Evolutionary conservation across 2,329 filamentous ascomycete genomes (phyloP).

Genomic region (Hypoxylon sp.): DNA sequence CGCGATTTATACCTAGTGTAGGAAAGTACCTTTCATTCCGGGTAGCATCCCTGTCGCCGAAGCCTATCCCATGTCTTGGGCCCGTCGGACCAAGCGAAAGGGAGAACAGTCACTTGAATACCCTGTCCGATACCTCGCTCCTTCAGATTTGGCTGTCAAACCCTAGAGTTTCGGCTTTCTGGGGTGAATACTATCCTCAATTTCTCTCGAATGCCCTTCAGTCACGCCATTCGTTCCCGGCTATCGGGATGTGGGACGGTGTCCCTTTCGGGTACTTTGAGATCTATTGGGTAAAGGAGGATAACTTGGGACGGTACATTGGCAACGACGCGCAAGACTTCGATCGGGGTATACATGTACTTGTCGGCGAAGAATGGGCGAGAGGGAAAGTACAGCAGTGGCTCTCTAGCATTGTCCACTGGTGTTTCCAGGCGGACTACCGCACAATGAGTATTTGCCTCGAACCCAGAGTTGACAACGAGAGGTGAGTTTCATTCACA

Average conservation of each 20-base stretch:
- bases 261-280: constrained; percentile 98
- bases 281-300: constrained; percentile 98
- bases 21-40: constrained; percentile 91
- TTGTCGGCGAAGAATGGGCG: constrained; percentile 94
- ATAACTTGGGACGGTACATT: constrained; percentile 79
- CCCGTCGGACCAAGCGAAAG: constrained; percentile 63
- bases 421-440: constrained; percentile 81
- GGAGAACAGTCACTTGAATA: constrained; percentile 59
- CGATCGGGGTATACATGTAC: constrained; percentile 88
- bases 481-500: constrained; percentile 74
- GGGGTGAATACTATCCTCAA: constrained; percentile 76
- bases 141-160: constrained; percentile 91
- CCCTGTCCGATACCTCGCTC: constrained; percentile 69
- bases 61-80: constrained; percentile 75
- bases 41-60: constrained; percentile 78
- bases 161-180: constrained; percentile 85
- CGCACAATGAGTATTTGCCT: constrained; percentile 87
- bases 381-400: constrained; percentile 85
- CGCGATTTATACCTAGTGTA: constrained; percentile 85
- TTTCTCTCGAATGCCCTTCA: constrained; percentile 78
- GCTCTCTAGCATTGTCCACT: constrained; percentile 90
- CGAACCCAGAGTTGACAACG: constrained; percentile 93
- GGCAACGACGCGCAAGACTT: constrained; percentile 79
- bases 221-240: constrained; percentile 85
- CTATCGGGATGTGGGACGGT: constrained; percentile 93